These are phyloP conservation scores for Chytridiales sp. DNA, from an alignment of 371 early-diverging fungal species.

Conservation along the genomic window DNA sequence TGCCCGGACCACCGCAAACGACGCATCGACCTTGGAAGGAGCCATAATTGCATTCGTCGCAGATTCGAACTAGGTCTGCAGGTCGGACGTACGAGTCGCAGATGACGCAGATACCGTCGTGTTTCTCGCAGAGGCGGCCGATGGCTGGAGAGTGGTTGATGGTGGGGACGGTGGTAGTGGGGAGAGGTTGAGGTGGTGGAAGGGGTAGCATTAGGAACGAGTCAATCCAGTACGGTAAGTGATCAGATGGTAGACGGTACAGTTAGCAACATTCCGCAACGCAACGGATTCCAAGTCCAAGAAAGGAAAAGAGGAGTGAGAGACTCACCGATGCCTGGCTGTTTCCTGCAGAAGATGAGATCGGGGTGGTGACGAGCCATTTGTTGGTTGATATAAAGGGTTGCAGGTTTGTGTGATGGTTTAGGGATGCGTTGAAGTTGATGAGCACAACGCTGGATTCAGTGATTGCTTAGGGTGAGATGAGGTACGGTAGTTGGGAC, in stretches of 20 bases:
- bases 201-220: no score
- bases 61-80: constrained; percentile 83
- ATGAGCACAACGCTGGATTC: no score
- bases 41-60: constrained; percentile 96
- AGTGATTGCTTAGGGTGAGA: no score
- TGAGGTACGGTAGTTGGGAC: no score
- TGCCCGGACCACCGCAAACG: constrained; percentile 87
- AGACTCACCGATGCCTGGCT: constrained; percentile 81
- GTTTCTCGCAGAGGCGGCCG: constrained; percentile 92
- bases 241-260: no score
- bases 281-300: no score
- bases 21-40: constrained; percentile 89
- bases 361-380: constrained; percentile 62
- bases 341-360: constrained; percentile 93
- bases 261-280: no score
- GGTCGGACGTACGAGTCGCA: constrained; percentile 94
- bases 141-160: constrained; percentile 62
- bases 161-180: not conserved
- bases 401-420: no score
- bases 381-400: no score
- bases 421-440: no score
- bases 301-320: no score
- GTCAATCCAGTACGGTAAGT: no score
- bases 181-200: constrained; percentile 1
- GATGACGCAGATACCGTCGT: constrained; percentile 93